Base-by-base conservation (phyloP, 73 alveolate species). In the Stentor roeselii region DNA sequence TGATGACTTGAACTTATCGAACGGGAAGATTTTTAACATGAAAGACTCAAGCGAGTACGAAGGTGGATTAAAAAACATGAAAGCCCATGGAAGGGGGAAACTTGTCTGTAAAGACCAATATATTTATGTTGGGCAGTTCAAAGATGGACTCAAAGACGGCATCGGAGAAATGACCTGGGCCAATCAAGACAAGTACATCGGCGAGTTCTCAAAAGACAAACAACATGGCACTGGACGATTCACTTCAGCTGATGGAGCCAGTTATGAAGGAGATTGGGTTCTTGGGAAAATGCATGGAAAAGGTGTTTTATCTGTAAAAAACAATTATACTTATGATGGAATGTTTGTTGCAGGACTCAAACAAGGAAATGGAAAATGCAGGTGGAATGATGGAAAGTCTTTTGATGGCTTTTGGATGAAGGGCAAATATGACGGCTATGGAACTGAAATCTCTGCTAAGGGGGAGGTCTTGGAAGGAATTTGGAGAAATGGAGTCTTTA, bases 161-260 rank as follows among this genome's bases (percentile, higher is more conserved):
- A 50, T 11, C 6, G 67, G 67, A 11, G 21, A 50, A 50, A 6
- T 50, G 67, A 50, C 67, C 21, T 50, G 67, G 67, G 67, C 6
- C 21, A 50, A 50, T 50, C 6, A 50, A 50, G 67, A 50, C 6
- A 86, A 78, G 32, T 88, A 88, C 80, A 90, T 86, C n/a, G 94
- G 94, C 3, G 78, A 88, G 35, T 87, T 39, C 32, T 35, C 39
- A 60, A 31, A 58, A n/a, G 91, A 87, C 27, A 42, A n/a, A 27
- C 85, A 84, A 6, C 86, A 88, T 78, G 94, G 94, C 21, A 59
- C 31, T 58, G 94, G 91, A 11, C 39, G 32, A 58, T 86, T 82
- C 37, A 36, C 78, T 37, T 39, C 90, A n/a, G 39, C 86, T 41
- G 92, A 88, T 86, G 82, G 78, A 21, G 59, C 89, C 3, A 42